Percentiles rank a stretch among this genome's conserved stretches.
phyloP scores from a whole-genome alignment of 768 basidiomycete species.

The Neoboletus subvelutipes region DNA sequence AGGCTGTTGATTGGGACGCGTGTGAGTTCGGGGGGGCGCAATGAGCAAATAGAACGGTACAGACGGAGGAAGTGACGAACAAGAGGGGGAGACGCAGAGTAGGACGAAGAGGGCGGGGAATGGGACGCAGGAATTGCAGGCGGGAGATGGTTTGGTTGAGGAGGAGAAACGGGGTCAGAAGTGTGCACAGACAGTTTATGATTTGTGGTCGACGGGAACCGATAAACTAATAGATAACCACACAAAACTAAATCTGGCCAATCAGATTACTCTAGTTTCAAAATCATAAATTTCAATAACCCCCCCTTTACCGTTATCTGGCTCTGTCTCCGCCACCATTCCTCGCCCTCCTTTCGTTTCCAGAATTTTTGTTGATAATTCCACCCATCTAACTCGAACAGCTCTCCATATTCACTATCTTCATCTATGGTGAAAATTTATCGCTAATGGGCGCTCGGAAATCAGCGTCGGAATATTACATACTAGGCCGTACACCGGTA shows the following conservation, averaged over 20 bases:
- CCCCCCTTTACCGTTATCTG: conserved; percentile 6
- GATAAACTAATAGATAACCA: conserved; percentile 41
- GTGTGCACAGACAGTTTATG: conserved; percentile 31
- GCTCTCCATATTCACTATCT: conserved; percentile 10
- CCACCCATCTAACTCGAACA: neutral
- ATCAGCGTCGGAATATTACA: conserved; percentile 31
- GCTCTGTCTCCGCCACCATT: neutral
- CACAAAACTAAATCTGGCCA: conserved; percentile 32
- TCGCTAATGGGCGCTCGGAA: conserved; percentile 30
- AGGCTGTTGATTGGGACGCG: conserved; percentile 15
- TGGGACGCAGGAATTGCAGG: neutral
- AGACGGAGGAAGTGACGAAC: neutral
- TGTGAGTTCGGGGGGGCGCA: conserved; percentile 4
- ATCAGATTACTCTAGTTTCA: conserved; percentile 36
- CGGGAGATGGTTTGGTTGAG: conserved; percentile 14
- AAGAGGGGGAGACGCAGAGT: neutral
- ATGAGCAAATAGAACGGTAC: neutral
- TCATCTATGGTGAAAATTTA: conserved; percentile 27
- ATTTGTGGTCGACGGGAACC: conserved; percentile 38
- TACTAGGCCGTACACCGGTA: conserved; percentile 15
- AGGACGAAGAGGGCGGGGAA: neutral
- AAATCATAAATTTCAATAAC: conserved; percentile 24
- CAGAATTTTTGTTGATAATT: conserved; percentile 3
- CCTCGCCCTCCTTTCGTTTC: neutral
- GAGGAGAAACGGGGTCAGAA: conserved; percentile 30